Evolutionary conservation across 495 filamentous ascomycete species (phyloP).

Genomic region (Penicillium ucsense): DNA sequence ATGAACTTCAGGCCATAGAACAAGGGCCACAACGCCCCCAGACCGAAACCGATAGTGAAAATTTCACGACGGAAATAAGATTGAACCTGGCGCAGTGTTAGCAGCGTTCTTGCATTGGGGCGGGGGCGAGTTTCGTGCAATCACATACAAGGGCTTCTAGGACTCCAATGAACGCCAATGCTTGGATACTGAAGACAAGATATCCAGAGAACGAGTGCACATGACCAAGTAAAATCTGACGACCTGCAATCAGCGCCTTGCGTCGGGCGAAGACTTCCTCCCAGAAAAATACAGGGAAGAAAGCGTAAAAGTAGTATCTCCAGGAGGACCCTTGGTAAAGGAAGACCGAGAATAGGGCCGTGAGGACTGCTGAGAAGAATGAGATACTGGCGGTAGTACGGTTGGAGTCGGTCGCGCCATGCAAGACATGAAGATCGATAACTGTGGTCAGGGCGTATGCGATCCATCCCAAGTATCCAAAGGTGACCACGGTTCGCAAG

Average conservation of each 20-base stretch:
- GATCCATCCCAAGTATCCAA: slow-evolving; percentile 96
- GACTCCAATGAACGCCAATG: slow-evolving; percentile 56
- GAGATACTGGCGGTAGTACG: slow-evolving; percentile 50
- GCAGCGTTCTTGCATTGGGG: slow-evolving; percentile 4
- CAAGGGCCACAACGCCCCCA: slow-evolving; percentile 69
- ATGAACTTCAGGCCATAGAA: slow-evolving; percentile 68
- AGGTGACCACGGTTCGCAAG: slow-evolving; percentile 77
- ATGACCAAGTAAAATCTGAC: slow-evolving; percentile 57
- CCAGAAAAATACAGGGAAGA: slow-evolving; percentile 94
- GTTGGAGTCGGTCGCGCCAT: slow-evolving; percentile 56
- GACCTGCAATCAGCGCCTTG: slow-evolving; percentile 56
- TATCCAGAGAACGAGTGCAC: slow-evolving; percentile 47
- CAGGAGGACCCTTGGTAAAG: slow-evolving; percentile 66
- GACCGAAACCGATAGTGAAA: slow-evolving; percentile 67
- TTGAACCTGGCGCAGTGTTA: slow-evolving; percentile 40
- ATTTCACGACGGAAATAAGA: slow-evolving; percentile 90
- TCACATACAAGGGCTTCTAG: slow-evolving; percentile 72
- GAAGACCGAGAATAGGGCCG: slow-evolving; percentile 68
- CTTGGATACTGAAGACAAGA: slow-evolving; percentile 46
- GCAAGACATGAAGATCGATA: slow-evolving; percentile 79
- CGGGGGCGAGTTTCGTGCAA: not conserved
- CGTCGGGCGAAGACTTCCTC: slow-evolving; percentile 85
- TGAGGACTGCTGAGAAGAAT: slow-evolving; percentile 67
- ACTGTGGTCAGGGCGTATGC: slow-evolving; percentile 88
- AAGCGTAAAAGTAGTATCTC: slow-evolving; percentile 85